A percentile compares a stretch with the other conserved stretches of the same genome.
phyloP scores from a whole-genome alignment of 768 basidiomycete genomes.

The Xerocomellus intermedius region DNA sequence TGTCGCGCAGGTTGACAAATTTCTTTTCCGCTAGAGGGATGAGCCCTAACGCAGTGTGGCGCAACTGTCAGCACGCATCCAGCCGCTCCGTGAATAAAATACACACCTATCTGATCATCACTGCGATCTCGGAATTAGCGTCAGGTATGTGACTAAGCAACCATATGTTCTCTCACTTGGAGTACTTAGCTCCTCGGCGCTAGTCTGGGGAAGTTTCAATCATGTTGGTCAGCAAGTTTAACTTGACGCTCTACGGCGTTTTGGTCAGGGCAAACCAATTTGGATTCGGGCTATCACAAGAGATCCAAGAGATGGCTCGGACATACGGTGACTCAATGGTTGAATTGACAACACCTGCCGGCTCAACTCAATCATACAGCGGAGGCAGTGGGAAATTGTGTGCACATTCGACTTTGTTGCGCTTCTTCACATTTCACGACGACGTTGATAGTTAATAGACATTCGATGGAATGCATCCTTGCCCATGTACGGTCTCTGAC shows the following conservation, averaged over 20 bases:
- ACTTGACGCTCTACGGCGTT: neutral
- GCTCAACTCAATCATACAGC: constrained; percentile 7
- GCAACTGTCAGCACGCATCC: neutral
- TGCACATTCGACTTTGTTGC: constrained; percentile 68
- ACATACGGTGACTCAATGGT: constrained; percentile 63
- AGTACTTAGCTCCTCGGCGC: constrained; percentile 55
- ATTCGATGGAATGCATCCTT: constrained; percentile 48
- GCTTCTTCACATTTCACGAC: constrained; percentile 45
- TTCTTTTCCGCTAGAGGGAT: constrained; percentile 69
- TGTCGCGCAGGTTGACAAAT: constrained; percentile 60
- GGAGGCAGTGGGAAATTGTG: neutral
- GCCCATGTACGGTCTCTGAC: constrained; percentile 57
- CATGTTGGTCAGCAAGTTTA: neutral
- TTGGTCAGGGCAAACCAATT: constrained; percentile 11
- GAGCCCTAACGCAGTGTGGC: constrained; percentile 59
- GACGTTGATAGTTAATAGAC: constrained; percentile 6
- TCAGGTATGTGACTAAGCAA: constrained; percentile 65
- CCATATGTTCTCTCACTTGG: constrained; percentile 73
- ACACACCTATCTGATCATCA: constrained; percentile 71
- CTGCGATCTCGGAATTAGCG: constrained; percentile 75
- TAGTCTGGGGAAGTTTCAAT: constrained; percentile 2
- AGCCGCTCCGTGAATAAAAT: constrained; percentile 16
- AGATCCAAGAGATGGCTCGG: constrained; percentile 53
- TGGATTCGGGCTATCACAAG: constrained; percentile 52
- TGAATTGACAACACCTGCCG: constrained; percentile 52